Evolutionary conservation across 2,329 filamentous ascomycete genomes (phyloP), one percentile per base, ranked within the genome.

Genomic region (Penicillium sp.): DNA sequence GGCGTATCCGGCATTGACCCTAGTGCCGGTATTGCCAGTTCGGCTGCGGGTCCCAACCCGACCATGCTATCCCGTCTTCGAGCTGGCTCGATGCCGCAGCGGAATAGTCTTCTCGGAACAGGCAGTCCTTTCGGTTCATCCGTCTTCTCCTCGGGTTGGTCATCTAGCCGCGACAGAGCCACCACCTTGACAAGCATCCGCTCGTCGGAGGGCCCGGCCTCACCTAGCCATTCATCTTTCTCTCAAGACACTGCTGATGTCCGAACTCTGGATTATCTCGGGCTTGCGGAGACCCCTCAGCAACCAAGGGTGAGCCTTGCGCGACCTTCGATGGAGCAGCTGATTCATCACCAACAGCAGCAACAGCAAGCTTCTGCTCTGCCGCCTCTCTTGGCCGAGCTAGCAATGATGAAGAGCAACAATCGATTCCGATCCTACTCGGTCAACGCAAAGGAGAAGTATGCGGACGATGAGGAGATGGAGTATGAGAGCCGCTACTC

Each of bases 391-490:
- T 82, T 94, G 36, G 88, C 89, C 46, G 90, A 90, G 70, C 81
- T 94, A 60, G 87, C 88, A 61, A 89, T 91, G 72, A 85, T 91
- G 65, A 89, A 88, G 64, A 90, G 86, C 72, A 90, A 90, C 68
- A 98, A 90, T 74, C 87, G 95, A 54, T 96, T 98, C 82, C 88
- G 95, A 49, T 99, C 95, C 1, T 98, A 97, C 76, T 99, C 95
- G 0, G 95, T 99, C 65, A 99, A 99, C 76, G 96, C 96, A 56
- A 97, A 96, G 77, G 94, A 98, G 74, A 96, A 95, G 75, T 98
- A 98, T 69, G 93, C 90, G 2, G 92, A 96, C 68, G 89, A 92
- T 49, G 93, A 96, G 54, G 89, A 92, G 27, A 89, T 92, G 60
- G 88, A 91, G 16, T 91, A 90, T 60, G 75, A 87, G 84, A 77